Evolutionary conservation across 306 rosid genomes (phyloP).

Genomic region (Pyrus communis): DNA sequence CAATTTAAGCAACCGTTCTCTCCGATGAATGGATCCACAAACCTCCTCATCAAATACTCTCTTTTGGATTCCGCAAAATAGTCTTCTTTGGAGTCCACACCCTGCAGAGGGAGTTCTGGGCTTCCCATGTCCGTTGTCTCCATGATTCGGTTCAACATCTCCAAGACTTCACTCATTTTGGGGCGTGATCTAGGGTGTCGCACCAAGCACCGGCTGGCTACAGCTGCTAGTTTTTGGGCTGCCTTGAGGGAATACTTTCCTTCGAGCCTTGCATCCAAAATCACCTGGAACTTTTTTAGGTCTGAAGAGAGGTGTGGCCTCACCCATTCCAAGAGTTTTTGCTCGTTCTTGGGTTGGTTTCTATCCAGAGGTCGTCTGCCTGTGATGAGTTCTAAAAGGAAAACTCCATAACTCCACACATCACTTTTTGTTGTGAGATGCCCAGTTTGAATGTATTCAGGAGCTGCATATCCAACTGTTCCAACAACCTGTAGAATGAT

Average conservation of each 20-base stretch:
- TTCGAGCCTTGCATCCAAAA: constrained; percentile 50
- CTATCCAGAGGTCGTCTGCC: constrained; percentile 59
- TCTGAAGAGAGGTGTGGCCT: constrained; percentile 35
- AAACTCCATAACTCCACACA: constrained; percentile 56
- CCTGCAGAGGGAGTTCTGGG: constrained; percentile 22
- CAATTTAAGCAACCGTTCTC: constrained; percentile 37
- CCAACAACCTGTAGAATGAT: constrained; percentile 41
- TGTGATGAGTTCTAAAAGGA: constrained; percentile 54
- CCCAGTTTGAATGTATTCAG: constrained; percentile 59
- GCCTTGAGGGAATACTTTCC: constrained; percentile 43
- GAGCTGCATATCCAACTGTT: constrained; percentile 61
- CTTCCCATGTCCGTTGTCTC: constrained; percentile 26
- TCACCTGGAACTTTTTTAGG: constrained; percentile 30
- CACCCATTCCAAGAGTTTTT: constrained; percentile 55
- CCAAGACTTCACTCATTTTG: constrained; percentile 54
- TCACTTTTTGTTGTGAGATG: constrained; percentile 48
- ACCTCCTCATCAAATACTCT: constrained; percentile 22
- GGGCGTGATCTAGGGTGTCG: constrained; percentile 36
- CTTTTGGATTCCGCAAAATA: constrained; percentile 24
- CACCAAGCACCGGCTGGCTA: constrained; percentile 48
- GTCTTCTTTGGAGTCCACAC: constrained; percentile 11
- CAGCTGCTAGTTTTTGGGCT: constrained; percentile 39
- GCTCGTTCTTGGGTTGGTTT: constrained; percentile 46
- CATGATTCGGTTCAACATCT: constrained; percentile 26
- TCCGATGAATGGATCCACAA: constrained; percentile 38